Base-by-base conservation (phyloP, 345 rosid genomes). In the Bretschneidera sinensis region DNA sequence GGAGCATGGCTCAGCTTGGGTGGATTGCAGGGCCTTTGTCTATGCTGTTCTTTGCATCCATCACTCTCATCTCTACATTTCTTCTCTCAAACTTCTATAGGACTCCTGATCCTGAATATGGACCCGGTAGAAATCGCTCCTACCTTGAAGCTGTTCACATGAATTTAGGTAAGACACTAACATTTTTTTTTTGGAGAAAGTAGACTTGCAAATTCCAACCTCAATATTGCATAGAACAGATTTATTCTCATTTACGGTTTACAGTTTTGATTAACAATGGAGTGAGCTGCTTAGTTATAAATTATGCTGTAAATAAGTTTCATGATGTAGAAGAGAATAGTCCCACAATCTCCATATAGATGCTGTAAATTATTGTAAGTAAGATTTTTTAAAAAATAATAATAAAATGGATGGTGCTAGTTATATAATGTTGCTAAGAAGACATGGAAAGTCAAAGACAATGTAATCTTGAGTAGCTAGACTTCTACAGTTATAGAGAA, bases 11-110 rank as follows among this genome's bases (percentile, higher is more conserved):
- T 5, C 82, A 83, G 61, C 81, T 86, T 0, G 95, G 95, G 2
- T 86, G 97, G 95, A 61, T 86, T 43, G 89, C 78, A 10, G 95
- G 91, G 51, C 95, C 97, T 10, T 9, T 69, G 6, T 53, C 66
- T 57, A 56, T 85, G 48, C 0, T 83, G 25, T 57, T 31, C 59
- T 87, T 89, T 43, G 85, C 95, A 0, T 78, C 61, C 5, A 51
- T 83, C 43, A 76, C 95, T 62, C n/a, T 80, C 24, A 10, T 77
- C 24, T 77, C 89, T 18, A 61, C 79, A 5, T 51, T 17, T 60
- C 81, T 89, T 43, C 75, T 87, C 39, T 76, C 83, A 6, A 83
- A 76, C 55, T 76, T 80, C 74, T 83, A 83, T 59, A 73, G 70
- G 66, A 81, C 43, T 19, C 94, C 91, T 0, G 79, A 84, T 66